These are phyloP conservation scores for Linum tenue DNA, from an alignment of 345 rosid genomes.

Conservation along the genomic window DNA sequence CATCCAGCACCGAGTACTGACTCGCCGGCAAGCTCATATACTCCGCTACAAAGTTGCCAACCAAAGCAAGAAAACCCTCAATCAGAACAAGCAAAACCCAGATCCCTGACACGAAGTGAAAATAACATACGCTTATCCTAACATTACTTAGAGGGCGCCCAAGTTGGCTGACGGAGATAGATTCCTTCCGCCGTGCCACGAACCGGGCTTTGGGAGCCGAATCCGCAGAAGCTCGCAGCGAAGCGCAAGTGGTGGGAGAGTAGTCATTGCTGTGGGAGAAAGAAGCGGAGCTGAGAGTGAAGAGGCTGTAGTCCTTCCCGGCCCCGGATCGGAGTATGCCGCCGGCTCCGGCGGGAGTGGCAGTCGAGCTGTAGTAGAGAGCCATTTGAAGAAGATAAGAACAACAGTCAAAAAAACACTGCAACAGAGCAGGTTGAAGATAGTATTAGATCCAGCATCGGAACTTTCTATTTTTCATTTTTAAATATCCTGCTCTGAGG, in stretches of 20 bases:
- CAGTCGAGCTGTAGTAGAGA: conserved; percentile 9
- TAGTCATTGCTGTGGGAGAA: conserved; percentile 4
- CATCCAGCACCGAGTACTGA: conserved; percentile 94
- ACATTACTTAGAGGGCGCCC: conserved; percentile 79
- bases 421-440: no score
- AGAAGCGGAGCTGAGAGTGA: conserved; percentile 15
- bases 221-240: conserved; percentile 33
- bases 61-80: not conserved
- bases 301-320: not conserved
- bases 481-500: no score
- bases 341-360: conserved; percentile 6
- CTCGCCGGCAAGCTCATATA: conserved; percentile 97
- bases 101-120: no score
- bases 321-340: conserved; percentile 12
- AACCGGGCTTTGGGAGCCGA: conserved; percentile 58
- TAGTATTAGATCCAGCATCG: no score
- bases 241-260: conserved; percentile 19
- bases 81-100: not conserved
- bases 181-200: conserved; percentile 66
- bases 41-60: conserved; percentile 39
- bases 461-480: no score
- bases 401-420: no score
- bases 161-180: conserved; percentile 61
- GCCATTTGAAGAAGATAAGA: conserved; percentile 13
- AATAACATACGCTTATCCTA: not conserved